Evolutionary conservation across 225 moss, liverwort and hornwort species (phyloP), one percentile per base, ranked within the genome.

Genomic region (Marchantia polymorpha): DNA sequence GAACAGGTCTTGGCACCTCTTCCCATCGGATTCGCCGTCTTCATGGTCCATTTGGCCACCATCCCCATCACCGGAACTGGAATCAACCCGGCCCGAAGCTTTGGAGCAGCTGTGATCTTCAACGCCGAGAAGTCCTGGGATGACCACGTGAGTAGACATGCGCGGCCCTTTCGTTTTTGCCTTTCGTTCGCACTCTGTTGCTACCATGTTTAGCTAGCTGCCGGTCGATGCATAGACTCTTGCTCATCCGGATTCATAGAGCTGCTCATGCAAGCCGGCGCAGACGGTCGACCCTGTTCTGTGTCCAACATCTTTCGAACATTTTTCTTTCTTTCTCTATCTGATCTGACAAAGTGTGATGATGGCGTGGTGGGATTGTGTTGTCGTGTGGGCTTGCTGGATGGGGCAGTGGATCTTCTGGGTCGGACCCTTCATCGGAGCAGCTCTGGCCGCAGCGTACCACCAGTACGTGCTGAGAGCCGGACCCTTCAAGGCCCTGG

Each of bases 11-110:
- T 94, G 80, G 93, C 93, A 14, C 93, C 90, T 4, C 89, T 94
- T 0, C 93, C 93, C 7, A 94, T 94, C 17, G 93, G 93, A 13
- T 94, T 94, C 67, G 92, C 93, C 46, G 86, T 92, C 26, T 69
- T 94, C 55, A 82, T 92, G 30, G 85, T 94, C 48, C 92, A 94
- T 80, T n/a, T 94, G 82, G 89, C 92, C 56, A 92, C 93, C 30
- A 94, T 92, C 70, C 93, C 93, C 26, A 89, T 94, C 30, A 92
- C 93, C 0, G 89, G 92, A 16, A 92, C 90, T 2, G 87, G 93
- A 65, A 94, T 94, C 73, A 94, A 94, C 72, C 93, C 92, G 0
- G 90, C 91, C 48, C 83, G 91, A 64, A 91, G 90, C 84, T 84
- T 91, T 68, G 90, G 91, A 4, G 61, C 90, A 22, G 92, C 93